Evolutionary conservation across 2,329 filamentous ascomycete species (phyloP).

Genomic region (Bipolaris zeicola): DNA sequence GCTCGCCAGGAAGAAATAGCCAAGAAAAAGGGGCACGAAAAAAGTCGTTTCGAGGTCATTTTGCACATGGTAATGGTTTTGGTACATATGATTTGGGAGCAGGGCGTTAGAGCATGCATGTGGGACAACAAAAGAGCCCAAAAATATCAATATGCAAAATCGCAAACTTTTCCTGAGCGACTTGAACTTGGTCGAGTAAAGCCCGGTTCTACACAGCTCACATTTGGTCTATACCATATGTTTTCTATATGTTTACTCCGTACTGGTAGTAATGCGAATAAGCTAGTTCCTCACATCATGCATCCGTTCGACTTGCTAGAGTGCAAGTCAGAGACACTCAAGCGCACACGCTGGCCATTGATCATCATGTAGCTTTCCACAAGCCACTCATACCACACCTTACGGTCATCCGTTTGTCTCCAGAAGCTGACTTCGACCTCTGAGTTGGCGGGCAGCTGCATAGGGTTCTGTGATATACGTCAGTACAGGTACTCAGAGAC

Average conservation of each 20-base stretch:
- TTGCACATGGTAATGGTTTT: neutral
- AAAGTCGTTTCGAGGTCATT: neutral
- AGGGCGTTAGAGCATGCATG: neutral
- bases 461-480: constrained; percentile 68
- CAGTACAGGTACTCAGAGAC: neutral
- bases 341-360: constrained; percentile 66
- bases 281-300: constrained; percentile 39
- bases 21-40: neutral
- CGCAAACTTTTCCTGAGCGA: neutral
- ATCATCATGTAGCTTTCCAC: constrained; percentile 79
- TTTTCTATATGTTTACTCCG: neutral
- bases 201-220: neutral
- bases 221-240: neutral
- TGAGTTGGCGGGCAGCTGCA: constrained; percentile 82
- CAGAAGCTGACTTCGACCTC: constrained; percentile 94
- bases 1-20: neutral
- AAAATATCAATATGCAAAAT: neutral
- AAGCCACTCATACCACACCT: constrained; percentile 99
- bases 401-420: constrained; percentile 91
- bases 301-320: constrained; percentile 48
- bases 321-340: constrained; percentile 57
- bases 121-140: neutral
- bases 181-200: neutral
- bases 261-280: neutral
- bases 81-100: neutral